Percentiles rank a stretch among this genome's conserved stretches.
Evolutionary conservation across 2,329 filamentous ascomycete species (phyloP).

Genomic region (Thelonectria blattea): DNA sequence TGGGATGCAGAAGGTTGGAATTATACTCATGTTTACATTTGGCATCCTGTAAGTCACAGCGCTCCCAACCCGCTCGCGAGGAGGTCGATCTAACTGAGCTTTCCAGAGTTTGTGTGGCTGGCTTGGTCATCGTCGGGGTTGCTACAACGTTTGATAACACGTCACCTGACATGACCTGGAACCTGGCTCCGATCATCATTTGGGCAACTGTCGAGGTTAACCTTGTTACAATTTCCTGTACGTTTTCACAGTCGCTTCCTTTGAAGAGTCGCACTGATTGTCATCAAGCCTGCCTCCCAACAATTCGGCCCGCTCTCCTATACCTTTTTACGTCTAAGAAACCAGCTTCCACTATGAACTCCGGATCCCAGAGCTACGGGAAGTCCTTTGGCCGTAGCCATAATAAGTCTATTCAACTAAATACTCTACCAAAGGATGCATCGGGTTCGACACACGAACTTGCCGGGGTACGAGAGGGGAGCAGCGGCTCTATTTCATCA

Average conservation of each 20-base stretch:
- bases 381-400: constrained; percentile 27
- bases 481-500: constrained; percentile 3
- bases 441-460: constrained; percentile 33
- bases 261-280: neutral
- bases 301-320: constrained; percentile 27
- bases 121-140: constrained; percentile 29
- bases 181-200: constrained; percentile 29
- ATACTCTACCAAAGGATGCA: constrained; percentile 30
- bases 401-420: constrained; percentile 30
- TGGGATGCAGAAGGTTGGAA: constrained; percentile 35
- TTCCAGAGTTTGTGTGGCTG: constrained; percentile 28
- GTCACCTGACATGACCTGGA: constrained; percentile 32
- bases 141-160: constrained; percentile 24
- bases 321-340: constrained; percentile 30
- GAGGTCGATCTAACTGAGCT: too few relatives aligned
- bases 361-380: constrained; percentile 27
- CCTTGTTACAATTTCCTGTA: constrained; percentile 34
- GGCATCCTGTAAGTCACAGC: constrained; percentile 38
- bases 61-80: neutral
- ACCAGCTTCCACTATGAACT: constrained; percentile 22
- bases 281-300: constrained; percentile 29
- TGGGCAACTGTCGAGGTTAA: constrained; percentile 37
- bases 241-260: neutral
- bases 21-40: constrained; percentile 40
- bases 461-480: constrained; percentile 17